Percentiles rank a stretch among this genome's conserved stretches.
phyloP scores from a whole-genome alignment of 1,139 yeast species.

The Groenewaldozyma auringiensis region DNA sequence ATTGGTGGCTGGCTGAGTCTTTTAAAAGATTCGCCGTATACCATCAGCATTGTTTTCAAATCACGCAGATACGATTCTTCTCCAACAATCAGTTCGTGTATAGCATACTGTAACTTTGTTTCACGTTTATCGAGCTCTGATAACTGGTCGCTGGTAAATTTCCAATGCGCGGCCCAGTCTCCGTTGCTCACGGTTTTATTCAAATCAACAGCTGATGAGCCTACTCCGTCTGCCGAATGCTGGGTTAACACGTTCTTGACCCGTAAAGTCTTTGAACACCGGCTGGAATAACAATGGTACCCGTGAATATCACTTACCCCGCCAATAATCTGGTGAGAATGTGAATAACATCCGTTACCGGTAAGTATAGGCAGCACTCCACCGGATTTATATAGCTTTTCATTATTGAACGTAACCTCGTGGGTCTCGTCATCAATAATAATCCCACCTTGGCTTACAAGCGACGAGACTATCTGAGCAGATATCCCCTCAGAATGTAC shows the following conservation, averaged over 20 bases:
- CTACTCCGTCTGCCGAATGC: neutral
- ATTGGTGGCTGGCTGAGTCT: slow-evolving; percentile 33
- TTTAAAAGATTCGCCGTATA: slow-evolving; percentile 44
- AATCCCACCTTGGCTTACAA: slow-evolving; percentile 41
- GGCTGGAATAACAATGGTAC: slow-evolving; percentile 28
- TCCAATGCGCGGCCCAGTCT: slow-evolving; percentile 78
- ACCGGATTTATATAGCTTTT: slow-evolving; percentile 9
- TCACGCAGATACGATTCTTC: slow-evolving; percentile 71
- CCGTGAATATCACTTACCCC: slow-evolving; percentile 11
- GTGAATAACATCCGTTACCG: slow-evolving; percentile 34
- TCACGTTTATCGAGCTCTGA: slow-evolving; percentile 47
- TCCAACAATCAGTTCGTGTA: slow-evolving; percentile 66
- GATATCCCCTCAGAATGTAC: slow-evolving; percentile 53
- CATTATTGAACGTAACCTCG: slow-evolving; percentile 22
- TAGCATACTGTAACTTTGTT: slow-evolving; percentile 62
- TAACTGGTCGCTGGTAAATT: slow-evolving; percentile 50
- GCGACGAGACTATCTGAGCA: slow-evolving; percentile 43
- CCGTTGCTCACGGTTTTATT: slow-evolving; percentile 11
- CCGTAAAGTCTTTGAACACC: slow-evolving; percentile 25
- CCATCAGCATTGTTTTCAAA: slow-evolving; percentile 56
- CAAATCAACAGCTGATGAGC: slow-evolving; percentile 8
- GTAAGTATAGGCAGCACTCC: slow-evolving; percentile 42
- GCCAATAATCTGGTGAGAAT: slow-evolving; percentile 26
- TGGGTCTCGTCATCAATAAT: slow-evolving; percentile 22
- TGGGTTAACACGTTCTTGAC: slow-evolving; percentile 20